phyloP scores from a whole-genome alignment of 441 rosid genomes.

The Omphalea diandra region DNA sequence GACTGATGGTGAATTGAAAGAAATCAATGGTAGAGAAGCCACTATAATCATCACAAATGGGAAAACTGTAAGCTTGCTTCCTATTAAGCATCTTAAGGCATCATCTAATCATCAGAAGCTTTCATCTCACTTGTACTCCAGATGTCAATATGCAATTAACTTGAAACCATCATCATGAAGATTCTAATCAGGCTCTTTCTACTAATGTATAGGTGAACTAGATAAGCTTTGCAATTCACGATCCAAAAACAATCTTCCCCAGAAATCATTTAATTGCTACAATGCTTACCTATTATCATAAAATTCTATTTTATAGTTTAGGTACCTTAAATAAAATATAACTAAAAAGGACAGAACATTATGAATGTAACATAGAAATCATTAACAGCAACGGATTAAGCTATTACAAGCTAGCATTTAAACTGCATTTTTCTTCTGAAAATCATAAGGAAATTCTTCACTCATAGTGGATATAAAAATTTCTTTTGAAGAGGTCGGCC shows the following conservation, averaged over 20 bases:
- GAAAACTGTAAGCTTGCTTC: slow-evolving; percentile 44
- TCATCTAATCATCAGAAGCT: background rate
- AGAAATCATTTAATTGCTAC: background rate
- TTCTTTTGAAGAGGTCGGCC: background rate
- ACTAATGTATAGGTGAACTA: background rate
- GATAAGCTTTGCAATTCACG: background rate
- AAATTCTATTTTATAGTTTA: background rate
- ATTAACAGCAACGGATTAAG: no score
- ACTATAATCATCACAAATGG: slow-evolving; percentile 42
- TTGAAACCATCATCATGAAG: background rate
- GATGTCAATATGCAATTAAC: background rate
- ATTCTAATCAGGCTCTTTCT: background rate
- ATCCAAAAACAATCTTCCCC: background rate
- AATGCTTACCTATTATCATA: background rate
- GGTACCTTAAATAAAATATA: background rate
- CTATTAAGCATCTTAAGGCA: background rate
- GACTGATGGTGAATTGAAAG: slow-evolving; percentile 60
- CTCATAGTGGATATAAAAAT: background rate
- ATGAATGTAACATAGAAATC: background rate
- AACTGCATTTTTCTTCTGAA: background rate
- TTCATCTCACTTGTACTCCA: background rate
- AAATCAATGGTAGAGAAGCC: slow-evolving; percentile 48
- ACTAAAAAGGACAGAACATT: background rate
- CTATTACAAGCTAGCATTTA: slow-evolving; percentile 3
- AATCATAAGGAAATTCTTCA: background rate